Evolutionary conservation across 148 eudicot genomes (phyloP), one percentile per base, ranked within the genome.

Genomic region (Beta vulgaris): DNA sequence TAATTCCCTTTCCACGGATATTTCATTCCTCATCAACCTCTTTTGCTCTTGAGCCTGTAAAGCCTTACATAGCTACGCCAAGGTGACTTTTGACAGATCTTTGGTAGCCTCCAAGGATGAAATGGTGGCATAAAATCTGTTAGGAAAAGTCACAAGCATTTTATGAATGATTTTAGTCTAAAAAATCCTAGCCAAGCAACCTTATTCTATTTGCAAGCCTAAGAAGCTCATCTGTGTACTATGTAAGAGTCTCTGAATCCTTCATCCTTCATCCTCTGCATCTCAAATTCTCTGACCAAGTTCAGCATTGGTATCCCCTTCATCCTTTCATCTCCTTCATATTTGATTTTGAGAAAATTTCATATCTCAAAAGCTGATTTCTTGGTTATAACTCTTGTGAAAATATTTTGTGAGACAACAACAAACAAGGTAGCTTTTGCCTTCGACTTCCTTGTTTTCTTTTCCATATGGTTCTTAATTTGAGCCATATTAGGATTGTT

Each of bases 1-100:
- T 55, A 44, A 57, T 63, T 85, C 81, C 72, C 74, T 72, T 42
- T 83, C 80, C 73, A 80, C 39, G 67, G 37, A 81, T 59, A 70
- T 42, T 55, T 80, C 75, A 19, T 74, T 35, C 46, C 83, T 80
- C 72, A 80, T 69, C 14, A 57, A 29, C 35, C 55, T 34, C 39
- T 64, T 14, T 75, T 79, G 78, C 10, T 64, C 76, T 77, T 68
- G 28, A 48, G 73, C 73, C 53, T 71, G 73, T 10, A 71, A 71
- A 2, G 73, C 73, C 49, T 71, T 32, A 2, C 14, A 29, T 4
- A 71, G 7, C 37, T 71, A 40, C 32, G 15, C 60, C 61, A 71
- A 19, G 53, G 73, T 71, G 23, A 71, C 15, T n/a, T 49, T 71
- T 42, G 61, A 71, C 25, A 71, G 26, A 71, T 71, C 73, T 36